Evolutionary conservation across 345 rosid species (phyloP).

Genomic region (Salix suchowensis): DNA sequence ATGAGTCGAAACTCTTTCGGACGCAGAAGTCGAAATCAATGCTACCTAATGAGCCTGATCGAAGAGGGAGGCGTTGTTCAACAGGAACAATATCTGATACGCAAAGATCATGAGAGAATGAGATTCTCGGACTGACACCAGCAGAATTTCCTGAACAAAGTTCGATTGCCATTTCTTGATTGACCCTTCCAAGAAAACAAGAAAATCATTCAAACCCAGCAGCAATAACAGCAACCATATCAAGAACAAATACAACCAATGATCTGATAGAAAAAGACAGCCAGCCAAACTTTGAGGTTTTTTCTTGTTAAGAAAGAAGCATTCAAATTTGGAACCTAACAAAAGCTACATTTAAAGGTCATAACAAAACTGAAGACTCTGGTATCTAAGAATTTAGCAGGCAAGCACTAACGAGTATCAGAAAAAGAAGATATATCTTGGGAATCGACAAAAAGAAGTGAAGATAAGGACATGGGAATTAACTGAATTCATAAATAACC

Average conservation of each 20-base stretch:
- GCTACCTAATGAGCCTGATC: slow-evolving; percentile 45
- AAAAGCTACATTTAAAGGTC: not conserved
- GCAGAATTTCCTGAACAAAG: slow-evolving; percentile 45
- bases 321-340: not conserved
- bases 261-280: not conserved
- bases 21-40: slow-evolving; percentile 40
- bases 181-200: not conserved
- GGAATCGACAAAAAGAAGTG: not conserved
- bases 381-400: not conserved
- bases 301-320: not conserved
- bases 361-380: not conserved
- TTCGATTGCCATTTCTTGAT: slow-evolving; percentile 56
- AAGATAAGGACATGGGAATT: not conserved
- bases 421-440: not conserved
- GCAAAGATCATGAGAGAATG: slow-evolving; percentile 69
- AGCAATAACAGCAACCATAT: not conserved
- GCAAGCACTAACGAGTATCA: not conserved
- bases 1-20: slow-evolving; percentile 23
- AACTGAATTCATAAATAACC: not conserved
- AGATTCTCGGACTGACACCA: slow-evolving; percentile 67
- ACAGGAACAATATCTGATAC: slow-evolving; percentile 45
- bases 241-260: not conserved
- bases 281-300: not conserved
- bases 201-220: not conserved
- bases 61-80: slow-evolving; percentile 39